Evolutionary conservation across 225 moss, liverwort and hornwort species (phyloP).

Genomic region (Polytrichum commune): DNA sequence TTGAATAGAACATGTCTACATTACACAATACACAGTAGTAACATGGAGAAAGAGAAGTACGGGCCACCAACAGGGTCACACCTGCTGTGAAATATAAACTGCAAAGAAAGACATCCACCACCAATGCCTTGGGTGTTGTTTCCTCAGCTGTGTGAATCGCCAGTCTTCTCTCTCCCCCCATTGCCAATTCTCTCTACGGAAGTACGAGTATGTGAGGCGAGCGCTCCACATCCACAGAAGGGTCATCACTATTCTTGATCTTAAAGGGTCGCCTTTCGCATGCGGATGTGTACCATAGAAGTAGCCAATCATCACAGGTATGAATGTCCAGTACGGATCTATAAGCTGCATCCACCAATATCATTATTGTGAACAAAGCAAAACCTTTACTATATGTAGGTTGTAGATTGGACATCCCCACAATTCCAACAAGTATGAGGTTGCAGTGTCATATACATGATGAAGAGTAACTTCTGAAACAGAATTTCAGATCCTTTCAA

Average conservation of each 20-base stretch:
- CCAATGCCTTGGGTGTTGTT: constrained; percentile 52
- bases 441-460: too few species aligned
- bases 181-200: constrained; percentile 85
- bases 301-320: constrained; percentile 71
- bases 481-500: background rate
- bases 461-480: background rate
- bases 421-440: too few species aligned
- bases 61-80: constrained; percentile 3
- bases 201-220: constrained; percentile 77
- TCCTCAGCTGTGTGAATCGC: constrained; percentile 61
- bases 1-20: too few species aligned
- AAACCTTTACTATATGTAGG: too few species aligned
- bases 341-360: constrained; percentile 49
- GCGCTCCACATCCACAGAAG: constrained; percentile 81
- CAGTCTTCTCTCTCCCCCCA: constrained; percentile 93
- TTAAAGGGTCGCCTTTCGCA: constrained; percentile 43
- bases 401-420: too few species aligned
- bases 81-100: constrained; percentile 71
- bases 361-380: too few species aligned
- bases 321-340: constrained; percentile 87
- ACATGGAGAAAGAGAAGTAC: background rate
- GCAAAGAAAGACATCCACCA: constrained; percentile 88
- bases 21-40: too few species aligned
- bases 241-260: constrained; percentile 54
- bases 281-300: constrained; percentile 65